A percentile compares a stretch with the other conserved stretches of the same genome.
Evolutionary conservation across 2,329 filamentous ascomycete genomes (phyloP).

Genomic region (Ustulina deusta): DNA sequence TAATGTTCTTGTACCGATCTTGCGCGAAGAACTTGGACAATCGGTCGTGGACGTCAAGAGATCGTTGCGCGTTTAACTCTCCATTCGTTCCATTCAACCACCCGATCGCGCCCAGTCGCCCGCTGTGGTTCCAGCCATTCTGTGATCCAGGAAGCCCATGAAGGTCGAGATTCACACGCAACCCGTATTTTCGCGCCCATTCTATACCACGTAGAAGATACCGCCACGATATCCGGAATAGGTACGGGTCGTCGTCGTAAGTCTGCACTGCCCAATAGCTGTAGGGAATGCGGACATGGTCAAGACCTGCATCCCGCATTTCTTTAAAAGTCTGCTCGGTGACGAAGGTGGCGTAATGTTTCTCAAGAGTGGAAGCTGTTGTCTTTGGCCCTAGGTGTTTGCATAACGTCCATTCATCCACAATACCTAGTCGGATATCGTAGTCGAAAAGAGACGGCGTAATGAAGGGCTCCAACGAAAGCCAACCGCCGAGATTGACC

Average conservation of each 20-base stretch:
- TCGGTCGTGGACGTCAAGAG: constrained; percentile 87
- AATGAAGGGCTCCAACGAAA: constrained; percentile 94
- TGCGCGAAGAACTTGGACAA: constrained; percentile 94
- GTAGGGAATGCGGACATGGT: constrained; percentile 96
- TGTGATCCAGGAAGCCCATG: constrained; percentile 94
- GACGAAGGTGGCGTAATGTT: constrained; percentile 91
- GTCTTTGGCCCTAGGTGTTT: constrained; percentile 74
- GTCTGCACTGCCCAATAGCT: constrained; percentile 94
- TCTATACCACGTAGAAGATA: constrained; percentile 94
- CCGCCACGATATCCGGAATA: constrained; percentile 88
- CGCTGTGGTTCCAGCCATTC: constrained; percentile 98
- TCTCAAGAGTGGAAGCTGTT: constrained; percentile 77
- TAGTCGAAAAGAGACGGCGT: constrained; percentile 88
- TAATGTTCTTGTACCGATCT: constrained; percentile 88
- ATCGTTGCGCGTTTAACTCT: constrained; percentile 79
- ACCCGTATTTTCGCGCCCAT: constrained; percentile 90
- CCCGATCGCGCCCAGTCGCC: constrained; percentile 79
- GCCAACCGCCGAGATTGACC: constrained; percentile 94
- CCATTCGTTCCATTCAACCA: constrained; percentile 96
- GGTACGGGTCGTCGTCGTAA: constrained; percentile 88
- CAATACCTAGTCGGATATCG: constrained; percentile 72
- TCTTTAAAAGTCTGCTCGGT: constrained; percentile 85
- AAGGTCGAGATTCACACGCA: constrained; percentile 92
- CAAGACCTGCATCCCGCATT: constrained; percentile 87
- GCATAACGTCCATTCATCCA: constrained; percentile 90